These are phyloP conservation scores for Daucus carota DNA, from an alignment of 129 eudicot genomes.

Conservation along the genomic window DH1_v3.0 NC_030389.2:11886501-11887000, in stretches of 20 bases:
- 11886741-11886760: not conserved
- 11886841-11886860: conserved; percentile 96
- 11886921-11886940: too few species aligned
- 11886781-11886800: not conserved
- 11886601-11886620: not conserved
- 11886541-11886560: not conserved
- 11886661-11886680: too few species aligned
- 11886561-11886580: not conserved
- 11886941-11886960: too few species aligned
- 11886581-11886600: not conserved
- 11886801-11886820: conserved; percentile 55
- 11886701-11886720: not conserved
- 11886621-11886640: not conserved
- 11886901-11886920: conserved; percentile 68
- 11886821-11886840: conserved; percentile 94
- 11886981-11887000: too few species aligned
- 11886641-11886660: not conserved
- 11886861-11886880: conserved; percentile 94
- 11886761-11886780: not conserved
- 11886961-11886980: too few species aligned
- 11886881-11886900: conserved; percentile 57
- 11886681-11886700: not conserved
- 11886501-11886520: too few species aligned
- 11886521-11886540: not conserved
- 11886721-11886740: not conserved